phyloP scores from a whole-genome alignment of 2,329 filamentous ascomycete genomes.

The Venturia pyrina region DNA sequence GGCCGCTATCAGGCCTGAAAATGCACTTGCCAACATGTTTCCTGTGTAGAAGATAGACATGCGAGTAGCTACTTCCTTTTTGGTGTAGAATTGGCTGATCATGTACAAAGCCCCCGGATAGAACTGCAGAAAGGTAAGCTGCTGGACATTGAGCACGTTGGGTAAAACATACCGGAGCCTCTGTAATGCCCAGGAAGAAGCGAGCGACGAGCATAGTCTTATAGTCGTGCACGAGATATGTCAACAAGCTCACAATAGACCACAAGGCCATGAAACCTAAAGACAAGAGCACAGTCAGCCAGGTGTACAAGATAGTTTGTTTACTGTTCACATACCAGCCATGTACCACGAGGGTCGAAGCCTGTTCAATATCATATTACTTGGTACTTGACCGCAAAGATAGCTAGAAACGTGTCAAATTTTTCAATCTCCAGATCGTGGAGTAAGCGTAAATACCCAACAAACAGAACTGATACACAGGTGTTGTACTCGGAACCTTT shows the following conservation, averaged over 20 bases:
- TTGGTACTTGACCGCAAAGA: conserved; percentile 51
- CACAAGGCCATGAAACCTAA: conserved; percentile 29
- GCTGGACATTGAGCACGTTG: conserved; percentile 16
- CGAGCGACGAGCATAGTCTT: conserved; percentile 34
- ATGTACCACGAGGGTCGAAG: conserved; percentile 44
- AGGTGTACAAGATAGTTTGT: background rate
- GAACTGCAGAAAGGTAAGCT: conserved; percentile 20
- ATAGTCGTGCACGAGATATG: conserved; percentile 37
- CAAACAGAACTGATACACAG: conserved; percentile 4
- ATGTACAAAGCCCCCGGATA: conserved; percentile 26
- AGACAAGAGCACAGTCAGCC: background rate
- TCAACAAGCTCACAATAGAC: conserved; percentile 34
- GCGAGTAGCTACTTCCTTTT: conserved; percentile 28
- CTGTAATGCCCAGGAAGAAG: conserved; percentile 39
- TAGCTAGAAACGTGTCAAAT: conserved; percentile 31
- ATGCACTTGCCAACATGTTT: conserved; percentile 29
- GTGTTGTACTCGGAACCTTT: conserved; percentile 7
- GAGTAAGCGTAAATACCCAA: background rate
- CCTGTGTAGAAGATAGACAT: conserved; percentile 30
- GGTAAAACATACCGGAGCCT: conserved; percentile 18
- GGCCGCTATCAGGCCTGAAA: conserved; percentile 30
- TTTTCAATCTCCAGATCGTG: background rate
- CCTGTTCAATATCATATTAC: conserved; percentile 44
- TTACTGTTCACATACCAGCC: conserved; percentile 23
- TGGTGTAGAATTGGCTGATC: conserved; percentile 26